These are phyloP conservation scores for Ogataea allantospora DNA, from an alignment of 805 yeast genomes.

Conservation along the genomic window DNA sequence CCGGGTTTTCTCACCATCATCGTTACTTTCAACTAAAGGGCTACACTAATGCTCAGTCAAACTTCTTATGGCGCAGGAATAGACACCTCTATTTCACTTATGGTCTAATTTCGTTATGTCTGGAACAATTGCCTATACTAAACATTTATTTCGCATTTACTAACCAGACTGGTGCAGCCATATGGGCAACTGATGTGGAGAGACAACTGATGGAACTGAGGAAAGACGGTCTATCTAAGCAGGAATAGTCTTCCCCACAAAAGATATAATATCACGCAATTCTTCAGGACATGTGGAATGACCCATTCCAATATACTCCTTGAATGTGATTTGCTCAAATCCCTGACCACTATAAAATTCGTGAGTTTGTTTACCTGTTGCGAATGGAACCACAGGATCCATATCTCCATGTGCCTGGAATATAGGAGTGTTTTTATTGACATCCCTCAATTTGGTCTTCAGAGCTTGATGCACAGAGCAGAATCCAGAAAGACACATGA, in stretches of 20 bases:
- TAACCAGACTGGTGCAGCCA: slow-evolving; percentile 60
- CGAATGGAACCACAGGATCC: slow-evolving; percentile 61
- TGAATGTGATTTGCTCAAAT: slow-evolving; percentile 44
- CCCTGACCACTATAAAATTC: slow-evolving; percentile 49
- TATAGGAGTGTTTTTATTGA: slow-evolving; percentile 65
- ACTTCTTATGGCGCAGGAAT: slow-evolving; percentile 36
- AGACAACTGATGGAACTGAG: slow-evolving; percentile 8
- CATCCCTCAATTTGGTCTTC: slow-evolving; percentile 25
- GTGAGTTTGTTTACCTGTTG: slow-evolving; percentile 39
- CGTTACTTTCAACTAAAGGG: slow-evolving; percentile 60
- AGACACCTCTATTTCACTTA: slow-evolving; percentile 40
- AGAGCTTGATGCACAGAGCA: slow-evolving; percentile 39
- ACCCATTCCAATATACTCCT: slow-evolving; percentile 58
- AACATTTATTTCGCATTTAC: slow-evolving; percentile 56
- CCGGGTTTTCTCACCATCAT: slow-evolving; percentile 50
- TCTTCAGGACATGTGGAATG: slow-evolving; percentile 74
- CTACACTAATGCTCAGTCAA: slow-evolving; percentile 41
- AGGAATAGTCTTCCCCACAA: slow-evolving; percentile 39
- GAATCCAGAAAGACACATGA: slow-evolving; percentile 77
- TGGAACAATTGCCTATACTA: slow-evolving; percentile 55
- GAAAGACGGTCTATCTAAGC: neutral
- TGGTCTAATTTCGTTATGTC: slow-evolving; percentile 49
- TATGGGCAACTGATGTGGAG: slow-evolving; percentile 54
- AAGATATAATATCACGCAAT: slow-evolving; percentile 49
- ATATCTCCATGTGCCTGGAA: slow-evolving; percentile 86